Base-by-base conservation (phyloP, 257 asterid genomes). In the Primulina eburnea region DNA sequence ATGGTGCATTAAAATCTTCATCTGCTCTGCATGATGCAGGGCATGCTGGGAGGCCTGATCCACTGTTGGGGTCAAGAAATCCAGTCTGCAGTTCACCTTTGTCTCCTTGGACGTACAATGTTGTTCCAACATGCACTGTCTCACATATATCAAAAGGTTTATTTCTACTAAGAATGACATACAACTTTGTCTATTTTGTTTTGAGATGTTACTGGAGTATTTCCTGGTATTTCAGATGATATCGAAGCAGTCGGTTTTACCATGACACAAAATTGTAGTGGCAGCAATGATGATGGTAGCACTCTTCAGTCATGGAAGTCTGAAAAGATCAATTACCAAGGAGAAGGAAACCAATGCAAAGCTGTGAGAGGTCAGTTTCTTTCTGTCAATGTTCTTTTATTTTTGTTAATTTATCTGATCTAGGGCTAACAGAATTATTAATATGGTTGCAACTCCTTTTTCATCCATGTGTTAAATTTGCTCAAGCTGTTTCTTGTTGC, bases 281-380 rank as follows among this genome's bases (percentile, higher is more conserved):
- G 88, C 78, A 82, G 91, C 70, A 84, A 91, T 73, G 86, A 74
- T 66, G 97, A 89, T n/a, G 26, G 26, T 24, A 82, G 85, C 79
- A 72, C 79, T 61, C 84, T 85, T 70, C 74, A 67, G 67, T 50
- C 74, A 26, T 70, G 83, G 79, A 73, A 70, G n/a, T 64, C 64
- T 60, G 71, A 75, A 64, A 87, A 74, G 67, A 65, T 66, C 62
- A 76, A 72, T 66, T 74, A 57, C 38, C 83, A 80, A 74, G 73
- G 24, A 33, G 75, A 82, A 71, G 80, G 67, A 63, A 73, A 53
- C 62, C 76, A 62, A 47, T 64, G 75, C 78, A 73, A 52, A 69
- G 70, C 75, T 50, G 59, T 68, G 9, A 86, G 85, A 85, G 96
- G 97, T 89, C 20, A 57, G 82, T 71, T 56, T 37, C 60, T 52